Conservation (phyloP, 2,329 filamentous ascomycete species). For the Verticillium nubilum region DNA sequence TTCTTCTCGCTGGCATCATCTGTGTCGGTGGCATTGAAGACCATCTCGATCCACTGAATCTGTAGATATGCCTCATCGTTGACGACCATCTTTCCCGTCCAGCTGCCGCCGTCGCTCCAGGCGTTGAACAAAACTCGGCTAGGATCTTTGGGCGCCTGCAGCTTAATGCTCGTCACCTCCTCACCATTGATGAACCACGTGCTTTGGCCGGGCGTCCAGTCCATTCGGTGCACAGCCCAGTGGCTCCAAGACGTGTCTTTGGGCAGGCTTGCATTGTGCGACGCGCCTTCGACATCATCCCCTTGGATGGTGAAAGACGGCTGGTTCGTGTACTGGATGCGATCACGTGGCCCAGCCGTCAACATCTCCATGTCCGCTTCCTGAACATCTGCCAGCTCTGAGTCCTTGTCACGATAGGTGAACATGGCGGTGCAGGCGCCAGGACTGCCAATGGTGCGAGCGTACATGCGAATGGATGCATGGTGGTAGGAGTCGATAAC, state of each 20-base stretch:
- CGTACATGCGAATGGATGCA: slow-evolving; percentile 43
- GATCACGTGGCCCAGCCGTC: slow-evolving; percentile 36
- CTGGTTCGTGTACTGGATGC: slow-evolving; percentile 56
- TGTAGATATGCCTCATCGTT: slow-evolving; percentile 47
- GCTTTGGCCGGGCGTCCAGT: slow-evolving; percentile 49
- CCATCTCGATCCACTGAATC: slow-evolving; percentile 58
- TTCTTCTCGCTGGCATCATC: not conserved
- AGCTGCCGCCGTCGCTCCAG: slow-evolving; percentile 56
- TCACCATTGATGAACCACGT: slow-evolving; percentile 51
- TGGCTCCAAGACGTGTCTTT: slow-evolving; percentile 39
- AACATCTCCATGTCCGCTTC: slow-evolving; percentile 50
- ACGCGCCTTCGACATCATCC: slow-evolving; percentile 38
- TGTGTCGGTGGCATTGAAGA: slow-evolving; percentile 39
- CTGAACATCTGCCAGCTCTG: slow-evolving; percentile 31
- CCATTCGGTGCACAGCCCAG: slow-evolving; percentile 55
- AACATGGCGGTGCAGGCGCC: slow-evolving; percentile 50
- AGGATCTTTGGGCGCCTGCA: slow-evolving; percentile 48
- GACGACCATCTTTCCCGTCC: slow-evolving; percentile 53
- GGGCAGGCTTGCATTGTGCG: slow-evolving; percentile 41
- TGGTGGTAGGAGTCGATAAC: slow-evolving; percentile 27
- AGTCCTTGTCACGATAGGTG: slow-evolving; percentile 37
- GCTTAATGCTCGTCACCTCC: slow-evolving; percentile 44
- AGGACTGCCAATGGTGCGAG: slow-evolving; percentile 39
- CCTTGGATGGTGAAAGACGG: slow-evolving; percentile 42
- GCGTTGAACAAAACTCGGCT: slow-evolving; percentile 52